Evolutionary conservation across 768 basidiomycete genomes (phyloP), one percentile per base, ranked within the genome.

Genomic region (Amanita phalloides): DNA sequence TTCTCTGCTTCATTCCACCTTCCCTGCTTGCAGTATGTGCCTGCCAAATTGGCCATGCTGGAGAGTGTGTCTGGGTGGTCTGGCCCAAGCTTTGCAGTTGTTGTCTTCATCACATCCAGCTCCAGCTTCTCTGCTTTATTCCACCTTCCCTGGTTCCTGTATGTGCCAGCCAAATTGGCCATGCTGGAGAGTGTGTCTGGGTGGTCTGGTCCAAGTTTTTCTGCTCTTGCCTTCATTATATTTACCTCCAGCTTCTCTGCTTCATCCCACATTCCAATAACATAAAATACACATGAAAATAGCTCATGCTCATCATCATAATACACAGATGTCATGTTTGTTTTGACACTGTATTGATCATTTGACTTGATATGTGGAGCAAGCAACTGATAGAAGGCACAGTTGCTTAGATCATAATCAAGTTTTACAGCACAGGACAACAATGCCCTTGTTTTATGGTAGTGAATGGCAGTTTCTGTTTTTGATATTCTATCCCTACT

Each of bases 21-120:
- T 32, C 32, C 39, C 39, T 20, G 9, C 3, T 9, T 6, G 1
- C 0, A 0, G 20, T 41, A 41, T 23, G 17, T 41, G 9, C 14
- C 3, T 49, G 53, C 53, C 35, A 54, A 30, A 35, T 41, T 49
- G 32, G 9, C 13, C 32, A 54, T 48, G 53, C 14, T 39, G 6
- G 0, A 4, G 7, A 53, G 20, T 9, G 52, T 53, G 0, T 45
- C 20, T 28, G 26, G 26, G 6, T 28, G 26, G 26, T 28, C 26
- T 28, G 26, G 26, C 6, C 26, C 26, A 28, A 28, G 45, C 7
- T 33, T 38, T 38, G n/a, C 20, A 6, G 3, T 20, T 20, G 4
- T 28, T 6, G 17, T 17, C 17, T 17, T 17, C 17, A 17, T 17
- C 17, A 17, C 17, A 17, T 17, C 17, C 17, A 17, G 17, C 17